Conservation (phyloP, 352 stramenopile genomes). For the Pilasporangium apinafurcum region DNA sequence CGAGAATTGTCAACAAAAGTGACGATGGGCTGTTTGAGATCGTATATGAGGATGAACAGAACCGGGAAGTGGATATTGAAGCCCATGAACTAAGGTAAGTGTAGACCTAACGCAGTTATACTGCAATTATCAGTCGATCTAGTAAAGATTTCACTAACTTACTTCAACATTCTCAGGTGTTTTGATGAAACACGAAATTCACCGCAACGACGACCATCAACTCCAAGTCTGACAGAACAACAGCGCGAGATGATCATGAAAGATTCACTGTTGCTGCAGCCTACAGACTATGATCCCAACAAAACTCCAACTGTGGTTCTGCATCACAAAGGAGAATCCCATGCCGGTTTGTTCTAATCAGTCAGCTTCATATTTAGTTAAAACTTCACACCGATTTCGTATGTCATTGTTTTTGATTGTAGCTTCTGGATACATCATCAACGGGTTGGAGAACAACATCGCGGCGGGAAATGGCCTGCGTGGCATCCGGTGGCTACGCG, state of each 20-base stretch:
- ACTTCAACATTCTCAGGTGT: background rate
- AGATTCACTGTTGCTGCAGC: conserved; percentile 54
- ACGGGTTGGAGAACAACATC: conserved; percentile 80
- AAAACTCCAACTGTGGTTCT: conserved; percentile 67
- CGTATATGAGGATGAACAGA: conserved; percentile 78
- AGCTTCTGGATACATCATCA: conserved; percentile 77
- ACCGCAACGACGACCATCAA: conserved; percentile 7
- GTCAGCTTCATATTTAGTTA: background rate
- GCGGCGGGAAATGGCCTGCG: conserved; percentile 70
- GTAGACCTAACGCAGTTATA: too few species aligned
- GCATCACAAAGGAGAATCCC: conserved; percentile 66
- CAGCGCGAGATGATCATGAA: conserved; percentile 37
- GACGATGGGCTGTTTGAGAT: conserved; percentile 57
- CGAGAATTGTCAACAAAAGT: conserved; percentile 39
- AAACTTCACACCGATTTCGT: too few species aligned
- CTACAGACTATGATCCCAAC: conserved; percentile 60
- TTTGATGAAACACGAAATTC: conserved; percentile 9
- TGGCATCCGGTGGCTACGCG: conserved; percentile 72
- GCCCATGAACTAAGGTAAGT: conserved; percentile 38
- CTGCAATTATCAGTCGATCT: too few species aligned
- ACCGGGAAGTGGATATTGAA: conserved; percentile 54
- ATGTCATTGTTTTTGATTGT: background rate
- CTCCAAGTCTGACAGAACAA: too few species aligned
- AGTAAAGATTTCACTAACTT: background rate
- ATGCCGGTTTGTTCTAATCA: conserved; percentile 38